phyloP scores from a whole-genome alignment of 192 early-diverging fungal genomes.

The Coemansia umbellata region DNA sequence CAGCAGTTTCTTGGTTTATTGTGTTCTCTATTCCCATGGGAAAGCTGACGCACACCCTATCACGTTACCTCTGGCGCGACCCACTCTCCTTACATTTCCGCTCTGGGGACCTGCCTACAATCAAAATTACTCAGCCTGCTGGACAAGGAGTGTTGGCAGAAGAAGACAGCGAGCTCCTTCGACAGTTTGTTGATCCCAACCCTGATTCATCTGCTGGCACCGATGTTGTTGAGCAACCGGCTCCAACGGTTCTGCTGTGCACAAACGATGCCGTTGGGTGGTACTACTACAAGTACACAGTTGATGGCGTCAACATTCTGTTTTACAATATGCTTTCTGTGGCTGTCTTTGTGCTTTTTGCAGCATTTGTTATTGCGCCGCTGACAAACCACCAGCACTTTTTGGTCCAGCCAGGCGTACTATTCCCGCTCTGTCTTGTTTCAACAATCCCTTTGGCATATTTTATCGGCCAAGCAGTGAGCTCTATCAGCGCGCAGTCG shows the following conservation, averaged over 20 bases:
- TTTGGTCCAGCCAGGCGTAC: constrained; percentile 59
- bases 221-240: constrained; percentile 33
- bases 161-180: not conserved
- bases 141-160: not conserved
- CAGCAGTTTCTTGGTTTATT: constrained; percentile 75
- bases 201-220: not conserved
- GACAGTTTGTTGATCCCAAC: not conserved
- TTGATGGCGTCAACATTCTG: constrained; percentile 95
- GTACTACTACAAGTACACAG: constrained; percentile 95
- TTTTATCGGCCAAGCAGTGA: constrained; percentile 95
- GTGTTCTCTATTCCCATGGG: constrained; percentile 93
- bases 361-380: constrained; percentile 68
- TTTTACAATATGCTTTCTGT: constrained; percentile 89
- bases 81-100: constrained; percentile 74
- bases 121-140: constrained; percentile 22
- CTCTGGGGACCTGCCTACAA: constrained; percentile 52
- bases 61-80: constrained; percentile 71
- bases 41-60: constrained; percentile 79
- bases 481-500: constrained; percentile 94
- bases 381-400: constrained; percentile 51
- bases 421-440: constrained; percentile 66
- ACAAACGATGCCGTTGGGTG: constrained; percentile 85
- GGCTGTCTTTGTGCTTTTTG: constrained; percentile 77
- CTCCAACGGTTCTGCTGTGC: constrained; percentile 70
- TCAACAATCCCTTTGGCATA: constrained; percentile 90